phyloP scores from a whole-genome alignment of 2,329 filamentous ascomycete species.

The Paraphoma chrysanthemicola region DNA sequence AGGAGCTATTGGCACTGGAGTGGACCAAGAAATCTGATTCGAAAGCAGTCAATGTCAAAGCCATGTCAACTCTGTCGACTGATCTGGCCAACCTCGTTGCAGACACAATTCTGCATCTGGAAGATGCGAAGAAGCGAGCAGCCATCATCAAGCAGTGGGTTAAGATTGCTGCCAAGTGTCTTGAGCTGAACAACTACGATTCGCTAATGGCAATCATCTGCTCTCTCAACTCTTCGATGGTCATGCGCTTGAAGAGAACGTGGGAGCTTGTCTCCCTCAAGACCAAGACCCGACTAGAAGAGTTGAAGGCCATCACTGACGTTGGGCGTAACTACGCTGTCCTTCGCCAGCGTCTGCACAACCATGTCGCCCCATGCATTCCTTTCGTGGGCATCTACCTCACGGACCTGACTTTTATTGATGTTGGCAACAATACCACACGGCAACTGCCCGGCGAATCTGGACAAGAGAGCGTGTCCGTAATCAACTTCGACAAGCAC shows the following conservation, averaged over 20 bases:
- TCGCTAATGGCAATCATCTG: constrained; percentile 97
- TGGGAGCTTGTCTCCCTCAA: constrained; percentile 90
- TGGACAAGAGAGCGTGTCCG: constrained; percentile 70
- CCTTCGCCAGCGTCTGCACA: constrained; percentile 81
- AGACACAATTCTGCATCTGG: constrained; percentile 85
- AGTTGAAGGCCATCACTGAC: constrained; percentile 84
- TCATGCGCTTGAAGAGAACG: constrained; percentile 84
- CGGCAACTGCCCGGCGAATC: constrained; percentile 72
- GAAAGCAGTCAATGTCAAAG: constrained; percentile 86
- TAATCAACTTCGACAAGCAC: constrained; percentile 99
- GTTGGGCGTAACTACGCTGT: constrained; percentile 89
- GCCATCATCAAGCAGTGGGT: constrained; percentile 96
- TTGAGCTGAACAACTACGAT: constrained; percentile 94
- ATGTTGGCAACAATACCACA: constrained; percentile 88
- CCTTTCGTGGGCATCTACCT: constrained; percentile 97
- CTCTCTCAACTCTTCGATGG: constrained; percentile 89
- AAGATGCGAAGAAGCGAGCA: constrained; percentile 93
- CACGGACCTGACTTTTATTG: constrained; percentile 94
- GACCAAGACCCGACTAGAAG: constrained; percentile 79
- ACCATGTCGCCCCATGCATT: constrained; percentile 88
- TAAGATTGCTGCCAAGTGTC: constrained; percentile 85
- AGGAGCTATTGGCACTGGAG: constrained; percentile 88
- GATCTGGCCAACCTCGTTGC: constrained; percentile 92
- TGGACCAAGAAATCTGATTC: constrained; percentile 90
- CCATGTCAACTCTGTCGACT: constrained; percentile 91